Evolutionary conservation across 1,139 yeast species (phyloP).

Genomic region (Pichia sp.): DNA sequence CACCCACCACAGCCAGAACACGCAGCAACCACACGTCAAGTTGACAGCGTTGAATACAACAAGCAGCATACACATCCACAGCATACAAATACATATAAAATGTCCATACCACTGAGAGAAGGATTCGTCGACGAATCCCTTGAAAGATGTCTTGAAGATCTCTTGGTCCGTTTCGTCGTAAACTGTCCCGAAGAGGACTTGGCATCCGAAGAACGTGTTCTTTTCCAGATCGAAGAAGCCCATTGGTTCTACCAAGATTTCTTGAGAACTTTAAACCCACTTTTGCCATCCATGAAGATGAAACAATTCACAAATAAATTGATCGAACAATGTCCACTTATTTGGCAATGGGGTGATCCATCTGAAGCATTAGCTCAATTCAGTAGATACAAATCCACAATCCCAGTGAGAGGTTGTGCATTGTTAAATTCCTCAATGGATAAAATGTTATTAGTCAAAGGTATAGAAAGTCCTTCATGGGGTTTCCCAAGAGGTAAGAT

Average conservation of each 20-base stretch:
- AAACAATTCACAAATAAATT: conserved; percentile 73
- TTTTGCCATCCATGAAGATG: conserved; percentile 76
- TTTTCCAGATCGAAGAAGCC: conserved; percentile 97
- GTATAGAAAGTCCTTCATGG: conserved; percentile 84
- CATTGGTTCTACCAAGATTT: conserved; percentile 97
- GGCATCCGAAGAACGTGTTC: conserved; percentile 79
- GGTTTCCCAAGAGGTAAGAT: conserved; percentile 98
- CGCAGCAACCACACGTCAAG: no score
- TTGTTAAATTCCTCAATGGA: conserved; percentile 70
- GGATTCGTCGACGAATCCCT: conserved; percentile 59
- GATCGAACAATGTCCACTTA: conserved; percentile 76
- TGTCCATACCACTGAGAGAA: conserved; percentile 57
- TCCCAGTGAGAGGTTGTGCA: conserved; percentile 97
- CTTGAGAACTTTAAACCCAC: conserved; percentile 71
- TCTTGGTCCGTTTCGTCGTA: conserved; percentile 83
- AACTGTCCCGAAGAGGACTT: conserved; percentile 93
- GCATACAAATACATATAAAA: conserved; percentile 22
- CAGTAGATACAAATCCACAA: conserved; percentile 80
- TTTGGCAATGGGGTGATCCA: conserved; percentile 86
- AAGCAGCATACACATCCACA: neutral
- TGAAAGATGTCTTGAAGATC: conserved; percentile 80
- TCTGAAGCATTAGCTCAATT: conserved; percentile 72
- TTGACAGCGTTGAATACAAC: no score
- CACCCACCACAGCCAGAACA: no score
- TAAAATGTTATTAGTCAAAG: conserved; percentile 78